Base-by-base conservation (phyloP, 1,284 basidiomycete genomes). In the Hymenochaete sp. region DNA sequence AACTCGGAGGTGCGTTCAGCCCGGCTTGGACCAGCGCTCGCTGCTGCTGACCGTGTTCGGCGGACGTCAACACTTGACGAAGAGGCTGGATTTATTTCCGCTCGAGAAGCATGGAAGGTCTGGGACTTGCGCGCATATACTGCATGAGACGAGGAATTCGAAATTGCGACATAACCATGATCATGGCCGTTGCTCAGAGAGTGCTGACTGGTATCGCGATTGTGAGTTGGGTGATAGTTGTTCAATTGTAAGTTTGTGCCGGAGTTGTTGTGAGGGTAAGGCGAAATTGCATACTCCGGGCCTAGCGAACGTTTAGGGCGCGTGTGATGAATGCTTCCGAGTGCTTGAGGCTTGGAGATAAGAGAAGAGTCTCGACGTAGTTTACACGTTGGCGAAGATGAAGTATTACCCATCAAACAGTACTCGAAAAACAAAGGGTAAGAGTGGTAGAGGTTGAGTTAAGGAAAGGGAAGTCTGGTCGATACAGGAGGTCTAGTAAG, bases 331-430 rank as follows among this genome's bases (percentile, higher is more conserved):
- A 27, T 36, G 8, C 19, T 40, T 8, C 37, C 38, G 9, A 49
- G 31, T 7, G 32, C 27, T 40, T 38, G 26, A 6, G 47, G 47
- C 25, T 27, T 19, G 19, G 47, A 49, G 36, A 49, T 49, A 8
- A 37, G 18, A 14, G 37, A 44, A n/a, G 37, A 16, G 19, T 49
- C 43, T 44, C 38, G 44, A n/a, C 43, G 35, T 21, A 49, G 25
- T n/a, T 38, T 45, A 8, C 38, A 46, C 7, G 24, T 16, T 13
- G 47, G 31, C 37, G 47, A 44, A 2, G 47, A 48, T 5, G 47
- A 27, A 2, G 47, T 44, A 21, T 49, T 49, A 29, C 47, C 47
- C 47, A 49, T 49, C 28, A 31, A 32, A 25, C 31, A 18, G n/a
- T 22, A 29, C n/a, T n/a, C n/a, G n/a, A n/a, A n/a, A n/a, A n/a